Conservation (phyloP, 257 asterid species). For the Lantana camara region DNA sequence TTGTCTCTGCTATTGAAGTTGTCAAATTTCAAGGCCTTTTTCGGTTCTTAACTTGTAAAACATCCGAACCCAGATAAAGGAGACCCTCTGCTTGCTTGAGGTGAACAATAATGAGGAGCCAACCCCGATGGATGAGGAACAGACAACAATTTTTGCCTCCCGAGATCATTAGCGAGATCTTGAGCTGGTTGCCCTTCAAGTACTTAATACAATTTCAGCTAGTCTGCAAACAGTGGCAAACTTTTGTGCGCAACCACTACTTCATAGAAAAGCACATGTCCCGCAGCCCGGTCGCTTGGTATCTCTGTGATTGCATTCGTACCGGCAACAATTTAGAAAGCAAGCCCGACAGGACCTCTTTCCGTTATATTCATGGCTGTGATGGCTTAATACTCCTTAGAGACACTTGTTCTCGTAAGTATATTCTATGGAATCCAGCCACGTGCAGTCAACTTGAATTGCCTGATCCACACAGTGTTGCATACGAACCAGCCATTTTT, state of each 20-base stretch:
- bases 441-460: constrained; percentile 12
- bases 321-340: neutral
- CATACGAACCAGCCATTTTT: neutral
- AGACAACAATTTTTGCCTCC: constrained; percentile 5
- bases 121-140: too few species aligned
- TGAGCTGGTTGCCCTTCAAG: constrained; percentile 27
- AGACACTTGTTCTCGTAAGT: neutral
- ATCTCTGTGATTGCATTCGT: neutral
- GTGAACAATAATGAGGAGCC: too few species aligned
- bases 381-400: constrained; percentile 28
- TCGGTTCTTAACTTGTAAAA: too few species aligned
- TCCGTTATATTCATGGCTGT: neutral
- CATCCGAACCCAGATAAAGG: too few species aligned
- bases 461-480: constrained; percentile 28
- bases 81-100: too few species aligned
- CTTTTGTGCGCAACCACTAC: neutral
- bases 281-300: neutral
- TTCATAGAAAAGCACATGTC: constrained; percentile 28
- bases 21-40: too few species aligned
- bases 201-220: constrained; percentile 16
- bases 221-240: constrained; percentile 29
- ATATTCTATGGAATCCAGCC: constrained; percentile 33
- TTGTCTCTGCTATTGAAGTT: too few species aligned
- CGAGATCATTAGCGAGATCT: constrained; percentile 14
- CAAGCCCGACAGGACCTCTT: too few species aligned